Conservation (phyloP, 176 grass and related monocot genomes). For the Thinopyrum elongatum region DNA sequence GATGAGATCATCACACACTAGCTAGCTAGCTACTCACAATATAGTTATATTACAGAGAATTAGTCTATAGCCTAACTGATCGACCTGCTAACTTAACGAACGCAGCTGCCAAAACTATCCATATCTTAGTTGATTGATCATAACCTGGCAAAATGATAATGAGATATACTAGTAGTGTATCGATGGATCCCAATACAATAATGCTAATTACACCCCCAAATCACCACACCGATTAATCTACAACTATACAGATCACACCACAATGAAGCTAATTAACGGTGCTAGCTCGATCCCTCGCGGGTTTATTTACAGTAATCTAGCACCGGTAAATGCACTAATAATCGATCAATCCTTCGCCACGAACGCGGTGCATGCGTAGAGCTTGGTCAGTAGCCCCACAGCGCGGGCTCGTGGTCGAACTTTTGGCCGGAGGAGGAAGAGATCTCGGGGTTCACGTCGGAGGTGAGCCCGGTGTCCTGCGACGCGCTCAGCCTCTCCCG, state of each 20-base stretch:
- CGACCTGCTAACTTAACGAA: neutral
- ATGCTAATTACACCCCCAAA: slow-evolving; percentile 38
- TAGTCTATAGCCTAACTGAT: slow-evolving; percentile 14
- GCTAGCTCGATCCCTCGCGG: neutral
- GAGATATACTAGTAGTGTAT: neutral
- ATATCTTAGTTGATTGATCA: neutral
- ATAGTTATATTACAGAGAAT: neutral
- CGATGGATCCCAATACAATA: neutral
- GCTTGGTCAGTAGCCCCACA: slow-evolving; percentile 42
- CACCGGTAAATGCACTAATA: neutral
- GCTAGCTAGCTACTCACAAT: neutral
- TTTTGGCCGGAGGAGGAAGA: slow-evolving; percentile 52
- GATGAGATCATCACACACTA: slow-evolving; percentile 32
- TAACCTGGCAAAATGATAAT: neutral
- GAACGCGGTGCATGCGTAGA: neutral
- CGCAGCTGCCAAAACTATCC: neutral
- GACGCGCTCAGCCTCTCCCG: slow-evolving; percentile 39
- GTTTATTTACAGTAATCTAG: slow-evolving; percentile 39
- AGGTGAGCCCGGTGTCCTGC: slow-evolving; percentile 65
- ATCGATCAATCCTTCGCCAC: neutral
- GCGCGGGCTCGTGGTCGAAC: slow-evolving; percentile 32
- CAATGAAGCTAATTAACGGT: slow-evolving; percentile 5
- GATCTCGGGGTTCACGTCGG: slow-evolving; percentile 63
- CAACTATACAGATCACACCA: neutral
- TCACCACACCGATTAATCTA: slow-evolving; percentile 25